Evolutionary conservation across 139 green algal species (phyloP), one percentile per base, ranked within the genome.

Genomic region (Coccomyxa sp.): DNA sequence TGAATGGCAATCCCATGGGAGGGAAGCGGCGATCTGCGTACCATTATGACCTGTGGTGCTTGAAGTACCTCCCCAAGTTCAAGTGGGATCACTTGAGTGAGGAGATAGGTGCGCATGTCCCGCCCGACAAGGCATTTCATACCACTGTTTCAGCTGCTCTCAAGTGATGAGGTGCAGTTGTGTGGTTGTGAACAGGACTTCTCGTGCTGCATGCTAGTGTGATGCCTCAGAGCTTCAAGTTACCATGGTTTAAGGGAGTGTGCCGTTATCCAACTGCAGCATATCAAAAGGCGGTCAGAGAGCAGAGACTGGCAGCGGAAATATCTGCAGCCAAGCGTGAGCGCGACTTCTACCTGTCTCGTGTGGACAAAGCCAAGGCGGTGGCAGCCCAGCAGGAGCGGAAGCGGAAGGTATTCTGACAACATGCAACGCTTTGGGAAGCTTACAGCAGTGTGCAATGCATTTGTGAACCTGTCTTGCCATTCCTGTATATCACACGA

Each of bases 71-170:
- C 27, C 90, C 92, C 15, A 96, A 96, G 67, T 98, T 98, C 88
- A 98, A 98, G 85, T 98, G 96, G 94, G 95, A 99, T 82, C 88
- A 98, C 67, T 87, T 99, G 3, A 99, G 94, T 27, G 96, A 98
- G 83, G 96, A 99, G 83, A 96, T 99, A 60, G 90, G 88, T 92
- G 81, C 58, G 79, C 57, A 71, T 14, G 18, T 25, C 63, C 21
- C 4, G 63, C 38, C 38, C 75, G 76, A 80, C 76, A 81, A 51
- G 12, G 38, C 14, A 25, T 7, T n/a, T 67, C 11, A 45, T 63
- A n/a, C 25, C 10, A 0, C 13, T 31, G 38, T 51, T 81, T 21
- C 28, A 16, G 28, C 30, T n/a, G 59, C 27, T 59, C 13, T 79
- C 21, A 27, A 28, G n/a, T 31, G 51, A 82, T 18, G 16, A 23